These are phyloP conservation scores for Malassezia psittaci DNA, from an alignment of 1,284 basidiomycete genomes.

Conservation along the genomic window DNA sequence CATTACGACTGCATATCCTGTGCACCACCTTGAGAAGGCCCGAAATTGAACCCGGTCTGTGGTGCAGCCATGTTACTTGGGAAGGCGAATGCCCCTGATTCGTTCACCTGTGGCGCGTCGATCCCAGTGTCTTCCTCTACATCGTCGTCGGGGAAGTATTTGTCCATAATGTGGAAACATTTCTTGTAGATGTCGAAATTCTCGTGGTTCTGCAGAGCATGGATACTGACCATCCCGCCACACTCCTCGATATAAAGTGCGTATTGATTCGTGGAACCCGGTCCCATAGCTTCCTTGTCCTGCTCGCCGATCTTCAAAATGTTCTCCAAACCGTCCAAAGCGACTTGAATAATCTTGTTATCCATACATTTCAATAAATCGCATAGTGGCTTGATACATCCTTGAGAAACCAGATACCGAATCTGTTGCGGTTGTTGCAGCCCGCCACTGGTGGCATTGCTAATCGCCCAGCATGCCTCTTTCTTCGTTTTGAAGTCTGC, in stretches of 20 bases:
- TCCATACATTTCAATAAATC: conserved; percentile 95
- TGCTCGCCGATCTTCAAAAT: conserved; percentile 96
- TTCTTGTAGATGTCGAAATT: conserved; percentile 99
- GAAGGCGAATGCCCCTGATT: conserved; percentile 70
- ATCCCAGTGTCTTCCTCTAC: conserved; percentile 58
- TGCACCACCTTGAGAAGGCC: conserved; percentile 18
- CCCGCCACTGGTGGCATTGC: conserved; percentile 95
- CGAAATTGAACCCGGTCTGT: conserved; percentile 43
- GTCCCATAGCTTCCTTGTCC: conserved; percentile 75
- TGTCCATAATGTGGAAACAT: conserved; percentile 76
- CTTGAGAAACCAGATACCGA: conserved; percentile 91
- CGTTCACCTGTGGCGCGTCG: conserved; percentile 69
- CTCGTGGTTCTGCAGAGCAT: conserved; percentile 98
- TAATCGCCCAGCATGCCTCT: conserved; percentile 99
- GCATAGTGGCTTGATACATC: conserved; percentile 96
- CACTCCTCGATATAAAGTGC: conserved; percentile 88
- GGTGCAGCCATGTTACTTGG: conserved; percentile 50
- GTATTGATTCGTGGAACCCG: conserved; percentile 81
- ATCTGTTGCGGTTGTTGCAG: conserved; percentile 94
- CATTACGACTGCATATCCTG: conserved; percentile 34
- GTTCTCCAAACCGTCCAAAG: conserved; percentile 95
- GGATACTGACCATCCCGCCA: conserved; percentile 90
- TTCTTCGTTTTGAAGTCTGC: conserved; percentile 99
- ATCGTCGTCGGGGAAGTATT: conserved; percentile 51
- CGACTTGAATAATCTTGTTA: conserved; percentile 98